Base-by-base conservation (phyloP, 768 basidiomycete genomes). In the Kondoa malvinella region DNA sequence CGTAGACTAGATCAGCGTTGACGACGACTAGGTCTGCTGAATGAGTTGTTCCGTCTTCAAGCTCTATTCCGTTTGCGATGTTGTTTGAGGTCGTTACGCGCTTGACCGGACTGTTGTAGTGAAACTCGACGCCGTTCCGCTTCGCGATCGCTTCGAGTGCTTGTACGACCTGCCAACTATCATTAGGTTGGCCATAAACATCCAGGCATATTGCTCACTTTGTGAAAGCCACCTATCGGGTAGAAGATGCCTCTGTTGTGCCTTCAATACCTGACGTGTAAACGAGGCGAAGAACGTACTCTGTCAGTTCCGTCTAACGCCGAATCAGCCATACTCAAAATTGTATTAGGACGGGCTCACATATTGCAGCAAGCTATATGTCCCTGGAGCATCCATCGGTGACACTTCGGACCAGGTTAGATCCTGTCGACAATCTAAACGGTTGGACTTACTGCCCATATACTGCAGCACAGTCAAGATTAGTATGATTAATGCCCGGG, bases 1-100 rank as follows among this genome's bases (percentile, higher is more conserved):
- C 77, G 74, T 77, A 80, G 2, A 78, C 76, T 56, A 79, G 69
- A 71, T 80, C 79, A 8, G 79, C 78, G 70, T 80, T 80, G 69
- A 79, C 77, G 27, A 79, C 74, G 32, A 79, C 78, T 17, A 78
- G 62, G 69, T 79, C 78, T 12, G 78, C 77, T 2, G 61, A 34
- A 61, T 73, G 70, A 66, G 64, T 62, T 72, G 76, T 67, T 58
- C 78, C 74, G 57, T 74, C 70, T 32, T 66, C 76, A 30, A 78
- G 73, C 25, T 68, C 67, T 50, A 79, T 75, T 14, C 79, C 79
- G 16, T 72, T 77, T 1, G 78, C 77, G 30, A 64, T 30, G 4
- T 71, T 70, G 59, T 74, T 71, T 57, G 71, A 66, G 30, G 70
- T 65, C 31, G 73, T 72, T 61, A 80, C 76, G n/a, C 72, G 72